Evolutionary conservation across 805 yeast genomes (phyloP), one percentile per base, ranked within the genome.

Genomic region (Lachancea lanzarotensis): DNA sequence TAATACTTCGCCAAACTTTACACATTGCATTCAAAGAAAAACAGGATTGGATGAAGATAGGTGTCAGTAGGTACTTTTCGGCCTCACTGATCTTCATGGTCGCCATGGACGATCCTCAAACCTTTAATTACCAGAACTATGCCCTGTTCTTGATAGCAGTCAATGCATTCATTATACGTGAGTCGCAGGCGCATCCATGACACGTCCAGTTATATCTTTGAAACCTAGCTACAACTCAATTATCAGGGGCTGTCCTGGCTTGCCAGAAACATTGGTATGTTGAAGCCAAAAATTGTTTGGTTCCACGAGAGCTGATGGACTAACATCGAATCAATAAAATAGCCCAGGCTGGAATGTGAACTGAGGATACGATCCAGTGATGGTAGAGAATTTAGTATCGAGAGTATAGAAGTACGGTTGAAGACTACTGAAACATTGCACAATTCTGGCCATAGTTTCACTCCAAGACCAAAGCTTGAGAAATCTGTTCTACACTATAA

Each of bases 171-270:
- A 22, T 8, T 6, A 22, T 6, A 22, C n/a, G n/a, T n/a, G n/a
- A 8, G 25, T 22, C 25, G 8, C 13, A 13, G 13, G 31, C 31
- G 13, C 5, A 29, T 11, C 35, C 17, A 58, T 58, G 54, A 50
- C 63, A 12, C 51, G 52, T 37, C 69, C 69, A 3, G 57, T 63
- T 2, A 56, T 65, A 34, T 61, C 68, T 0, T 36, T 81, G 39
- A 75, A 74, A 43, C 76, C 82, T 2, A 71, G 79, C 32, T 75
- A 74, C 38, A 66, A 69, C 25, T 69, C 78, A n/a, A 64, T 77
- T 0, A 77, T 81, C 1, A 65, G 72, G 40, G 88, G 88, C 2
- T 78, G 84, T 60, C 86, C 87, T 0, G 88, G 88, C 0, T 78
- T 81, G 1, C 78, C 82, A 1, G 72, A 78, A 42, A 79, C 77